Evolutionary conservation across 768 basidiomycete genomes (phyloP).

Genomic region (Holtermanniella nyarrowii): DNA sequence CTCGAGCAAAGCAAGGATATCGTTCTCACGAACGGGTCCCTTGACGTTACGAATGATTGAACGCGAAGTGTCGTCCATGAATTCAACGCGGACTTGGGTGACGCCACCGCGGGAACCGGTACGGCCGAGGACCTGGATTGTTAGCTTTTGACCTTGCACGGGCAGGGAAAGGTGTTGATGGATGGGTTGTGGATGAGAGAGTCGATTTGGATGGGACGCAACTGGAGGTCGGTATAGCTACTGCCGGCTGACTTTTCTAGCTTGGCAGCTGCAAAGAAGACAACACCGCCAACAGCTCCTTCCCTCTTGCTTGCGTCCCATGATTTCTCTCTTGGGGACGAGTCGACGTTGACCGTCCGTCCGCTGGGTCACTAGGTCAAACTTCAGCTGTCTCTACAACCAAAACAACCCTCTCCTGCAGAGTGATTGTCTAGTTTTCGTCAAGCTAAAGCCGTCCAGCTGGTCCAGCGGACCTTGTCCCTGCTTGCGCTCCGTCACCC

Average conservation of each 20-base stretch:
- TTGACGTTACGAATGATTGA: conserved; percentile 99
- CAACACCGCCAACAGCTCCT: too few species aligned
- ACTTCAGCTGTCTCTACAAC: too few species aligned
- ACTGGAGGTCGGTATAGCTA: too few species aligned
- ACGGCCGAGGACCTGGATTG: conserved; percentile 77
- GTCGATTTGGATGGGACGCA: too few species aligned
- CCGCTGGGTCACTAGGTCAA: too few species aligned
- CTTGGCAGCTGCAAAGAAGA: too few species aligned
- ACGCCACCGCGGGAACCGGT: conserved; percentile 99
- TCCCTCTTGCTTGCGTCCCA: too few species aligned
- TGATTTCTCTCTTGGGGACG: too few species aligned
- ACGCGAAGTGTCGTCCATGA: conserved; percentile 92
- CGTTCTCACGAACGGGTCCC: conserved; percentile 89
- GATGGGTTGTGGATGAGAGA: background rate
- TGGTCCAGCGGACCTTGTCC: too few species aligned
- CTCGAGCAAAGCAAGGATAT: conserved; percentile 93
- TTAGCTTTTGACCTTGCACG: background rate
- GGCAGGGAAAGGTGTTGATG: background rate
- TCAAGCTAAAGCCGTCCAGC: background rate
- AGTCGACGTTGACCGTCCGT: too few species aligned
- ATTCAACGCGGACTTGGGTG: conserved; percentile 97
- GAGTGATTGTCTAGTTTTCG: background rate
- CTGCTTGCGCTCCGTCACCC: background rate
- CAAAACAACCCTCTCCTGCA: too few species aligned
- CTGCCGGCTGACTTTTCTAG: too few species aligned